These are phyloP conservation scores for Sabuloglossum arenarium DNA, from an alignment of 495 filamentous ascomycete genomes.

Conservation along the genomic window DNA sequence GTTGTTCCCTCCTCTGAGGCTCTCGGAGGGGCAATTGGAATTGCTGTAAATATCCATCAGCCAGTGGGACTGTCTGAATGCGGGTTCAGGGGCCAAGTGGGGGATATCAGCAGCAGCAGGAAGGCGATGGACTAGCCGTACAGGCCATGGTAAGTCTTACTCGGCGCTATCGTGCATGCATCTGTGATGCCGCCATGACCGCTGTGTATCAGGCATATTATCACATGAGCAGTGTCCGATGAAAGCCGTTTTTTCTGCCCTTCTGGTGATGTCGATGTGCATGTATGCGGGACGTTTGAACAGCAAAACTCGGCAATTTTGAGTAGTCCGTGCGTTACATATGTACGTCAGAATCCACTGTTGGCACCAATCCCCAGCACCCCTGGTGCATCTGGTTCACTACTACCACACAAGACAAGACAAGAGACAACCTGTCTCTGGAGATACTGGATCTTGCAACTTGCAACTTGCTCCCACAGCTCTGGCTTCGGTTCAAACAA, in stretches of 20 bases:
- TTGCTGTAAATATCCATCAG: neutral
- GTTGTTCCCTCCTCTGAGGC: neutral
- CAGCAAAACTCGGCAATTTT: neutral
- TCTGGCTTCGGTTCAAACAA: neutral
- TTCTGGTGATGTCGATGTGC: neutral
- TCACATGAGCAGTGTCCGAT: neutral
- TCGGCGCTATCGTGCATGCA: neutral
- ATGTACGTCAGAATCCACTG: conserved; percentile 1
- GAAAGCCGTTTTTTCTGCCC: neutral
- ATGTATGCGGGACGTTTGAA: neutral
- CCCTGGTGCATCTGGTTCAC: neutral
- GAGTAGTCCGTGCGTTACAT: conserved; percentile 1
- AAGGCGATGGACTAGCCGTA: neutral
- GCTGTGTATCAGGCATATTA: neutral
- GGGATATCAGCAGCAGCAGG: neutral
- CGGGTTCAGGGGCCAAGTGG: neutral
- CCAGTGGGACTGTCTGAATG: neutral
- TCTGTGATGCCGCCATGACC: neutral
- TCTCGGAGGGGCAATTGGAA: neutral
- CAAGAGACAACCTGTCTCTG: neutral
- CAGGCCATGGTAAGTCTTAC: neutral
- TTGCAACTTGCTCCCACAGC: neutral
- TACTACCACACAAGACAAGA: neutral
- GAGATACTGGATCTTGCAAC: neutral
- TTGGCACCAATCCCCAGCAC: conserved; percentile 1